Evolutionary conservation across 176 grass and related monocot species (phyloP).

Genomic region (Carex pumila): DNA sequence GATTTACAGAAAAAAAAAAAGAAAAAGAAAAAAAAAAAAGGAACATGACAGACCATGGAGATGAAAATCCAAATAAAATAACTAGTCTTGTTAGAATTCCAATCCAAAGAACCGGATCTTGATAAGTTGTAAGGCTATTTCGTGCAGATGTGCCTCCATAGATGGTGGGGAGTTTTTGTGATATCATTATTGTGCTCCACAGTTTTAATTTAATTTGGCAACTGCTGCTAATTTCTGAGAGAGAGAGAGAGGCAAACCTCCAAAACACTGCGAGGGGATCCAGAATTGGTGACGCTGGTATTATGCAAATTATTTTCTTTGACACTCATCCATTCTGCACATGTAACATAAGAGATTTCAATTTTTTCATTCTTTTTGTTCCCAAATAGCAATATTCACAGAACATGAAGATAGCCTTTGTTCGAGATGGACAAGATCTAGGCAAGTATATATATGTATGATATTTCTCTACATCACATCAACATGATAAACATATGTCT

Average conservation of each 20-base stretch:
- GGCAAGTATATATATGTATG: background rate
- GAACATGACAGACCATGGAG: background rate
- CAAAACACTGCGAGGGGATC: constrained; percentile 26
- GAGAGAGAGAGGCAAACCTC: constrained; percentile 33
- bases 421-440: background rate
- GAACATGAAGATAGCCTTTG: background rate
- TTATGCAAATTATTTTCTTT: constrained; percentile 32
- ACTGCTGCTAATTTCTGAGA: background rate
- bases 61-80: background rate
- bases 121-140: too few species aligned
- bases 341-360: background rate
- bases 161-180: background rate
- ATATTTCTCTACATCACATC: background rate
- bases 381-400: background rate
- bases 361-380: background rate
- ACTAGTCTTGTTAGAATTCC: background rate
- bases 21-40: background rate
- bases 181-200: background rate
- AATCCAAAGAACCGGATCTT: background rate
- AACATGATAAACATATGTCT: background rate
- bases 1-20: background rate
- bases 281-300: constrained; percentile 36
- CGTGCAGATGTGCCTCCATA: background rate
- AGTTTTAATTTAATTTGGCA: background rate
- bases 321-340: constrained; percentile 31